phyloP scores from a whole-genome alignment of 208 protist species.

The Polymyxa betae region DNA sequence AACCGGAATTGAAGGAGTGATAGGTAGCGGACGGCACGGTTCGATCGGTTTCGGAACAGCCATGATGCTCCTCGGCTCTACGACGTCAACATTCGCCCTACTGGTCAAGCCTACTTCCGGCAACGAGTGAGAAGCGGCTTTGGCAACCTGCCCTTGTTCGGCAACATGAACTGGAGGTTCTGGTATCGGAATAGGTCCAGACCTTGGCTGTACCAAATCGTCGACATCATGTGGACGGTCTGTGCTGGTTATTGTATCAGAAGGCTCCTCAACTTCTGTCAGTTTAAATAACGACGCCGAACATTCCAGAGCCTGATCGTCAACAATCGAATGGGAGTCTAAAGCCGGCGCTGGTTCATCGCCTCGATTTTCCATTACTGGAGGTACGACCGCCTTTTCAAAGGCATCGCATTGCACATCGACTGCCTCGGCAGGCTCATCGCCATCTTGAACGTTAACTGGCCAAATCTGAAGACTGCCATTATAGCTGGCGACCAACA shows the following conservation, averaged over 20 bases:
- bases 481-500: conserved; percentile 20
- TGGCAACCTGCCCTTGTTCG: background rate
- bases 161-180: background rate
- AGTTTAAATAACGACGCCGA: background rate
- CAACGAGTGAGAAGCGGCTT: background rate
- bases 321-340: too few relatives aligned
- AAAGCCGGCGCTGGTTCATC: background rate
- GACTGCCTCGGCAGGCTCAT: background rate
- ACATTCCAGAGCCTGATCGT: too few relatives aligned
- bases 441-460: background rate
- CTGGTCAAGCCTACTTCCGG: background rate
- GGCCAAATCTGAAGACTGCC: background rate
- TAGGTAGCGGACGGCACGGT: background rate
- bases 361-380: background rate
- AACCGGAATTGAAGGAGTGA: background rate
- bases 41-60: background rate
- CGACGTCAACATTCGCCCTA: background rate
- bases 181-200: background rate
- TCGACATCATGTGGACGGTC: background rate
- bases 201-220: background rate
- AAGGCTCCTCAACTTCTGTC: background rate
- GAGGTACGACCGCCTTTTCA: background rate
- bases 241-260: background rate
- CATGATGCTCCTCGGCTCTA: background rate
- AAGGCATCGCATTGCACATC: background rate